Conservation (phyloP, 139 green algal species). For the Nannochloris sp. region DNA sequence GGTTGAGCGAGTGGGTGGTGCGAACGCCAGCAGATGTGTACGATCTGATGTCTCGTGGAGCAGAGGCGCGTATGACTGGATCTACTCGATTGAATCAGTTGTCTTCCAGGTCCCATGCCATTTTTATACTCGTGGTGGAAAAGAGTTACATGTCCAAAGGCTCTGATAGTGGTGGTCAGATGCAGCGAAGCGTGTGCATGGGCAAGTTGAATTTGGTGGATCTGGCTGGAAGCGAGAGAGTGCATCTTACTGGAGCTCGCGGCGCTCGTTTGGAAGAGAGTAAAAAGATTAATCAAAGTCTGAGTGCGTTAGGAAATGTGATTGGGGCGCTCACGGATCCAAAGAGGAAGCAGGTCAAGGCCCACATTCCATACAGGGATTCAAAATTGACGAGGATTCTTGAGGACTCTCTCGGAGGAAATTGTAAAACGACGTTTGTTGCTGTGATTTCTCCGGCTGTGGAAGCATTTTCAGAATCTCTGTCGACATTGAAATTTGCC, state of each 20-base stretch:
- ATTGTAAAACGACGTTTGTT: conserved; percentile 91
- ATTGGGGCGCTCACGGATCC: conserved; percentile 86
- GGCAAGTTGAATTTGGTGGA: conserved; percentile 98
- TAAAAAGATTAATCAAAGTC: conserved; percentile 94
- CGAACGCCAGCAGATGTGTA: conserved; percentile 67
- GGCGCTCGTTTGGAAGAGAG: conserved; percentile 86
- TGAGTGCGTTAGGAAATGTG: conserved; percentile 92
- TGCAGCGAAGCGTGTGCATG: conserved; percentile 45
- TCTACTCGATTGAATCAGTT: conserved; percentile 92
- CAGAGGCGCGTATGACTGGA: conserved; percentile 65
- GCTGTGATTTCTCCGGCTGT: conserved; percentile 73
- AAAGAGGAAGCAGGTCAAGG: conserved; percentile 20
- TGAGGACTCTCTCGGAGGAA: conserved; percentile 87
- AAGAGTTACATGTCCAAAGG: conserved; percentile 44
- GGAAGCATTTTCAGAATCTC: conserved; percentile 67
- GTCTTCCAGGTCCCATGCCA: conserved; percentile 69
- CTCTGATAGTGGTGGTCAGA: neutral
- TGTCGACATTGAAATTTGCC: conserved; percentile 86
- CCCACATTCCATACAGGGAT: conserved; percentile 89
- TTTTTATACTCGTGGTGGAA: conserved; percentile 95
- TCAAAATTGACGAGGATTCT: conserved; percentile 93
- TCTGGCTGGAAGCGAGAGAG: conserved; percentile 86
- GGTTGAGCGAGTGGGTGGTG: conserved; percentile 92
- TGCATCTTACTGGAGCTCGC: conserved; percentile 83
- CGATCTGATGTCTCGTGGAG: conserved; percentile 74